phyloP scores from a whole-genome alignment of 2,329 filamentous ascomycete genomes.

The Tolypocladium album region DNA sequence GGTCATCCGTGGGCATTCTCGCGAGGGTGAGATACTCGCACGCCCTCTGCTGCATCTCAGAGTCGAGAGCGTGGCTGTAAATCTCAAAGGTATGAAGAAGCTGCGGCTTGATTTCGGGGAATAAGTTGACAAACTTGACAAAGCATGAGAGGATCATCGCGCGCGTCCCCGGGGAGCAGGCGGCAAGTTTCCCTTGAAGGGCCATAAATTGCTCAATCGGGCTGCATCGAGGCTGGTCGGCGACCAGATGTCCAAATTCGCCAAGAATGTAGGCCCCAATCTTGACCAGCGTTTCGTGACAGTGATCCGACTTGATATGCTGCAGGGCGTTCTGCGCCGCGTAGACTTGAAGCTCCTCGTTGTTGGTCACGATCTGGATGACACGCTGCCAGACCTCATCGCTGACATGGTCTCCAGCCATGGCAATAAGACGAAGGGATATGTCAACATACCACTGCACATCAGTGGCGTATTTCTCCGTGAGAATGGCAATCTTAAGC shows the following conservation, averaged over 20 bases:
- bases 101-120: slow-evolving; percentile 96
- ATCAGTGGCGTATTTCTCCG: slow-evolving; percentile 96
- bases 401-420: slow-evolving; percentile 96
- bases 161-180: slow-evolving; percentile 78
- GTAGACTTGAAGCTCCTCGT: slow-evolving; percentile 95
- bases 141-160: slow-evolving; percentile 94
- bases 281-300: slow-evolving; percentile 94
- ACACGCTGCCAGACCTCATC: slow-evolving; percentile 99
- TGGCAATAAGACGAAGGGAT: slow-evolving; percentile 82
- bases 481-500: slow-evolving; percentile 94
- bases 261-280: slow-evolving; percentile 94
- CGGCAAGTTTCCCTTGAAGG: slow-evolving; percentile 78
- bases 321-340: slow-evolving; percentile 87
- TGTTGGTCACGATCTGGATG: slow-evolving; percentile 98
- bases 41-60: slow-evolving; percentile 89
- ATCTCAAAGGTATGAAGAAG: slow-evolving; percentile 80
- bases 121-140: slow-evolving; percentile 95
- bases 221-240: slow-evolving; percentile 82
- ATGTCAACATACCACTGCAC: slow-evolving; percentile 99
- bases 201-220: slow-evolving; percentile 96
- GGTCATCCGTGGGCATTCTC: slow-evolving; percentile 76
- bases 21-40: slow-evolving; percentile 89
- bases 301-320: slow-evolving; percentile 86
- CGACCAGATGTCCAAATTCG: slow-evolving; percentile 94
- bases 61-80: slow-evolving; percentile 90